Evolutionary conservation across 345 rosid species (phyloP), one percentile per base, ranked within the genome.

Genomic region (Psidium guajava): DNA sequence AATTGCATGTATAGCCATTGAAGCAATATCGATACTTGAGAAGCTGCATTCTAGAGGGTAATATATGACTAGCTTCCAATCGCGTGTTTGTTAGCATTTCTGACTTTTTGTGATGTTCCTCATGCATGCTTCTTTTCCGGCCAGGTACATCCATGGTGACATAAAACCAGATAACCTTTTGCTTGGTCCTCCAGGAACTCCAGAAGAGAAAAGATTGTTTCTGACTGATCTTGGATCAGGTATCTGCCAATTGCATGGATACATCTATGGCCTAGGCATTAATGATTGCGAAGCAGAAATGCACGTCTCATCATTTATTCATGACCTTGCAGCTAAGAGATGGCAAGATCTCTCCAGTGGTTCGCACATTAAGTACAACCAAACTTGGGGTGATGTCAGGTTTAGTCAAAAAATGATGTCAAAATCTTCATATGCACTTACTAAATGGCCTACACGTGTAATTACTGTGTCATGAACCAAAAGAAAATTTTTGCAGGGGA

Each of bases 1-100:
- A 92, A 91, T 90, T 27, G 93, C 93, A 16, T 91, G 92, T 82
- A 91, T 91, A 83, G 92, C 92, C 40, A 81, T 90, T 83, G 92
- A 91, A 86, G 91, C 92, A 51, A 89, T 91, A 50, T 91, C 93
- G 21, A 90, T 91, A 73, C 85, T 89, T 4, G 91, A 91, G 88
- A 90, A 91, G 89, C 80, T 91, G 90, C 92, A 91, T 54, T 90
- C 89, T 36, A 90, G 84, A 88, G 91, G 93, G 93, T 89, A 64
- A 84, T 57, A 25, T 28, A 5, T 25, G 64, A 57, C 61, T 25
- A 57, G 64, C 64, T 11, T 57, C 28, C 64, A 25, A 25, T 57
- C 28, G 13, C 57, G 3, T 25, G 15, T 57, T 5, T 57, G 13
- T 8, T 47, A 6, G 9, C 49, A 0, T 47, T 47, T 47, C 28